Percentiles rank a stretch among this genome's conserved stretches.
These are phyloP conservation scores for Aeminium ludgeri DNA, from an alignment of 495 filamentous ascomycete species.

Conservation along the genomic window DNA sequence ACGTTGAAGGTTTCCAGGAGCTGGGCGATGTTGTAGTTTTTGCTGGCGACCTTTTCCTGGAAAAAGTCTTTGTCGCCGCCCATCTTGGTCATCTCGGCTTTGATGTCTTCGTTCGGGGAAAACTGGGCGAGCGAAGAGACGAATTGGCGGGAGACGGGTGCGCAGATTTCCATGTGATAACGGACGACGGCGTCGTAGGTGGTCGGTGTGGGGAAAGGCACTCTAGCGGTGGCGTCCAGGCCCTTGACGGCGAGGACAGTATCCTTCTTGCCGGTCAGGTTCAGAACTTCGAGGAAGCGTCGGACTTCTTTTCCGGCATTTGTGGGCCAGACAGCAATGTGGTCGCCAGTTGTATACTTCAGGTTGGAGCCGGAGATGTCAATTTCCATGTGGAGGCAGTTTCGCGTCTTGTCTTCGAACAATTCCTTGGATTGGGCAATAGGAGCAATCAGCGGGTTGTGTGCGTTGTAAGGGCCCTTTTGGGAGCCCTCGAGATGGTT, in stretches of 20 bases:
- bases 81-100: conserved; percentile 72
- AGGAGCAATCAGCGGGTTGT: conserved; percentile 94
- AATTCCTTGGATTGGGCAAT: conserved; percentile 79
- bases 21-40: conserved; percentile 81
- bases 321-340: conserved; percentile 94
- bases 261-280: conserved; percentile 57
- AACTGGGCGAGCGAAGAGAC: conserved; percentile 75
- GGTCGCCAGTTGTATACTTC: conserved; percentile 88
- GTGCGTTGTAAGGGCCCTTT: conserved; percentile 85
- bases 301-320: conserved; percentile 89
- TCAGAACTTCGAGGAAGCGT: conserved; percentile 67
- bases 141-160: conserved; percentile 91
- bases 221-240: conserved; percentile 87
- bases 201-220: conserved; percentile 92
- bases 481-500: conserved; percentile 72
- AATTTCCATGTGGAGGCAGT: conserved; percentile 95
- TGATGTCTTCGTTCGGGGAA: conserved; percentile 66
- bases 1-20: conserved; percentile 59
- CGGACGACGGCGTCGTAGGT: conserved; percentile 88
- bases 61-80: conserved; percentile 95
- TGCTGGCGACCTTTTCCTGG: conserved; percentile 64
- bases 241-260: conserved; percentile 79
- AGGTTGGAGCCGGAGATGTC: conserved; percentile 75
- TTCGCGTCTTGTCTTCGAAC: conserved; percentile 80
- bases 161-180: conserved; percentile 95